Evolutionary conservation across 78 protist species (phyloP), one percentile per base, ranked within the genome.

Genomic region (Chrysochromulina tobinii): DNA sequence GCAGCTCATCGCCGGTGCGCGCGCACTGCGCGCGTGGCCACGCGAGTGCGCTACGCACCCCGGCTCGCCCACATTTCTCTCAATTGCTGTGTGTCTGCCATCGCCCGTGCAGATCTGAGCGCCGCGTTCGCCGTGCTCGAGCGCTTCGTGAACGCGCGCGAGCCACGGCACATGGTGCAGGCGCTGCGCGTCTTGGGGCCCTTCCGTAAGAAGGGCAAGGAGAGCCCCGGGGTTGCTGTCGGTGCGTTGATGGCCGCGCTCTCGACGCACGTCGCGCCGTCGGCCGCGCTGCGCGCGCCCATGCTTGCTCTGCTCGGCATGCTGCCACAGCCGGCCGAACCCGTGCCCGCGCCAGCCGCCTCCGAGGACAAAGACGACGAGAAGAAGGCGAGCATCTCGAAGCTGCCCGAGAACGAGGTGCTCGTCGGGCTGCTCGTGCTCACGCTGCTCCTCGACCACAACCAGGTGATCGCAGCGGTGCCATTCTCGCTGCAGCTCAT

Each of bases 321-420:
- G 8, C 53, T 69, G 9, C 79, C 51, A 12, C 15, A 27, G 38
- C 79, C 79, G 1, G 53, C 51, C n/a, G 20, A 27, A 51, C 38
- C 79, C 38, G 53, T 4, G 38, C 50, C 51, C 50, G 79, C 38
- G 9, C 51, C 6, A 2, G 55, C 51, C 12, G 51, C 38, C 54
- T 27, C 51, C 12, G 79, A 69, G 53, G 79, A 17, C 25, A 59
- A 59, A 59, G 64, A 59, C 23, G 12, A 59, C 23, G 64, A 7
- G 64, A 17, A 69, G 81, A 51, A 73, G 48, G 11, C 3, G 77
- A 90, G 79, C 58, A 8, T 3, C 64, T 61, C 20, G 18, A 14
- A 12, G 11, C 38, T 92, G 50, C 95, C 94, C 5, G 98, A 97
- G 79, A 94, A 90, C 27, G 97, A 97, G 84, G 88, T 73, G 48